A percentile compares a stretch with the other conserved stretches of the same genome.
Evolutionary conservation across 257 asterid genomes (phyloP).

Genomic region (Solanum ossicruentum): DNA sequence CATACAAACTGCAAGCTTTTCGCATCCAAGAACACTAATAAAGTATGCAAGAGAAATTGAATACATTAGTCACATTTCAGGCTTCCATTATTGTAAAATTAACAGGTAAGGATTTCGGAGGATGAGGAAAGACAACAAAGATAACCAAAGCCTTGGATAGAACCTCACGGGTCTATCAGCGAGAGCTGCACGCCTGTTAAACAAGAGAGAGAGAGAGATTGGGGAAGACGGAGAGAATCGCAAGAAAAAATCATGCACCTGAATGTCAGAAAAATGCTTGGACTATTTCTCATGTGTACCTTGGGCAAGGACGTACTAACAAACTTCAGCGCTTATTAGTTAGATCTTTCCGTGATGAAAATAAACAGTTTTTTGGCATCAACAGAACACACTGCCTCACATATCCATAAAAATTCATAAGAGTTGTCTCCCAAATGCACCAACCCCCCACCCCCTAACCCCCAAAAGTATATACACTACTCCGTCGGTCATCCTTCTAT

Average conservation of each 20-base stretch:
- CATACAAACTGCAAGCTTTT: neutral
- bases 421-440: neutral
- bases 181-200: neutral
- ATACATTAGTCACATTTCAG: neutral
- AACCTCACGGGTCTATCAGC: neutral
- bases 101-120: neutral
- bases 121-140: neutral
- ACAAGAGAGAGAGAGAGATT: neutral
- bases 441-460: neutral
- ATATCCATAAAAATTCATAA: neutral
- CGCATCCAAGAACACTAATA: neutral
- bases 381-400: neutral
- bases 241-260: neutral
- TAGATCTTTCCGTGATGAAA: neutral
- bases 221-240: neutral
- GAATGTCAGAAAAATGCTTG: neutral
- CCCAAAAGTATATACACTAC: neutral
- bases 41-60: neutral
- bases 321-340: neutral
- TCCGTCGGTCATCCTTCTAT: neutral
- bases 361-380: neutral
- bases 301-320: neutral
- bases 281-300: neutral
- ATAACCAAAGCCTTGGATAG: neutral
- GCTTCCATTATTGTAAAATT: neutral